These are phyloP conservation scores for Platismatia glauca DNA, from an alignment of 495 filamentous ascomycete genomes.

Conservation along the genomic window DNA sequence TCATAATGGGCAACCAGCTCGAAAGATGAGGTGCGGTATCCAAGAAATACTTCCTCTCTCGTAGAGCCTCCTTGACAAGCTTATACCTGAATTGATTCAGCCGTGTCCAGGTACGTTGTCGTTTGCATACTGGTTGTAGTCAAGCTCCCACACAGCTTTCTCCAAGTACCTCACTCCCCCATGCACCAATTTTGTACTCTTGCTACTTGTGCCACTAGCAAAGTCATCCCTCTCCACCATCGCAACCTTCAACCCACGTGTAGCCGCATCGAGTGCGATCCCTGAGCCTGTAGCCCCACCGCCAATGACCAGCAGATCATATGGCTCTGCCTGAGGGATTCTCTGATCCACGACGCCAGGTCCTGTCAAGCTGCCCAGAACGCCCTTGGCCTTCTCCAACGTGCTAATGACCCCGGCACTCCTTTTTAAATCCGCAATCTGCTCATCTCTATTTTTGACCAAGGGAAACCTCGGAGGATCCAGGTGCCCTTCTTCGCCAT, in stretches of 20 bases:
- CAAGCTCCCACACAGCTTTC: constrained; percentile 93
- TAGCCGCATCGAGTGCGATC: constrained; percentile 89
- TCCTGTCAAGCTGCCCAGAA: constrained; percentile 15
- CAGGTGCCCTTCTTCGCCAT: constrained; percentile 66
- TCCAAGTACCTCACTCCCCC: constrained; percentile 94
- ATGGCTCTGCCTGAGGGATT: constrained; percentile 37
- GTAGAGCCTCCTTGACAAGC: constrained; percentile 87
- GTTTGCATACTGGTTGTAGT: constrained; percentile 69
- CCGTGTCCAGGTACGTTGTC: background rate
- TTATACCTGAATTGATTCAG: constrained; percentile 50
- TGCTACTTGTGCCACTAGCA: constrained; percentile 84
- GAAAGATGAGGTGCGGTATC: constrained; percentile 94
- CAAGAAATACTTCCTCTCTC: constrained; percentile 91
- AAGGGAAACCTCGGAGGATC: constrained; percentile 72
- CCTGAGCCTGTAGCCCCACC: constrained; percentile 88
- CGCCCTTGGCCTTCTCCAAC: constrained; percentile 7
- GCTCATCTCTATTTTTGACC: constrained; percentile 58
- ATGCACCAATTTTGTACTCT: constrained; percentile 95
- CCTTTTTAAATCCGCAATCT: constrained; percentile 44
- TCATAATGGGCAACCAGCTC: constrained; percentile 94
- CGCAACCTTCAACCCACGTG: constrained; percentile 85
- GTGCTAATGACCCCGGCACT: constrained; percentile 15
- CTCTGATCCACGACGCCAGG: constrained; percentile 21
- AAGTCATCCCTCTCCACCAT: constrained; percentile 96
- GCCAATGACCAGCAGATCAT: constrained; percentile 88